Evolutionary conservation across 805 yeast genomes (phyloP).

Genomic region (Myxozyma monticola): DNA sequence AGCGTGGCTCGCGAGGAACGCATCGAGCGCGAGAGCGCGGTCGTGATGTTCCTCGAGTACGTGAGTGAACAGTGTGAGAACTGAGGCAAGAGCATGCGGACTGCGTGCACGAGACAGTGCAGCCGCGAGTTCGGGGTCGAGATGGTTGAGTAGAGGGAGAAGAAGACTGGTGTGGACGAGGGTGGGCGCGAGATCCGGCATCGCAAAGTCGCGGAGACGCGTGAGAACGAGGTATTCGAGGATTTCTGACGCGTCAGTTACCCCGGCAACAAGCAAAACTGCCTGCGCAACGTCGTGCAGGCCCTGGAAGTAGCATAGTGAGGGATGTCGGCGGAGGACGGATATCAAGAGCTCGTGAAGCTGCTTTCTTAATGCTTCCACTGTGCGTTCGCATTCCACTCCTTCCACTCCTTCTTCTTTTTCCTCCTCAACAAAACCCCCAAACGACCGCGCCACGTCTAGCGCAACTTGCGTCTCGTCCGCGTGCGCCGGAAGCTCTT

Average conservation of each 20-base stretch:
- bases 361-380: conserved; percentile 26
- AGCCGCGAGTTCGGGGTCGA: conserved; percentile 49
- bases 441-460: conserved; percentile 75
- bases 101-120: conserved; percentile 50
- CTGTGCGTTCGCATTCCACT: neutral
- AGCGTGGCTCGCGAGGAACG: conserved; percentile 59
- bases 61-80: conserved; percentile 78
- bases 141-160: conserved; percentile 55
- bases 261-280: conserved; percentile 54
- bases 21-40: conserved; percentile 67
- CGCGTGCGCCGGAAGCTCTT: conserved; percentile 51
- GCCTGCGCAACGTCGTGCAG: conserved; percentile 83
- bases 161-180: conserved; percentile 65
- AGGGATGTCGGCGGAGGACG: conserved; percentile 61
- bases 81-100: conserved; percentile 69
- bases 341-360: conserved; percentile 50
- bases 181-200: conserved; percentile 64
- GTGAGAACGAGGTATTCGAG: conserved; percentile 58
- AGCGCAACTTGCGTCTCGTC: conserved; percentile 79
- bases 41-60: conserved; percentile 53
- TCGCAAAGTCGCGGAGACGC: conserved; percentile 83
- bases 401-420: too few species aligned
- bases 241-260: conserved; percentile 38
- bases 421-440: conserved; percentile 43
- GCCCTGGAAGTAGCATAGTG: conserved; percentile 83